A percentile compares a stretch with the other conserved stretches of the same genome.
Evolutionary conservation across 2,329 filamentous ascomycete genomes (phyloP).

Genomic region (Aureobasidium zeae): DNA sequence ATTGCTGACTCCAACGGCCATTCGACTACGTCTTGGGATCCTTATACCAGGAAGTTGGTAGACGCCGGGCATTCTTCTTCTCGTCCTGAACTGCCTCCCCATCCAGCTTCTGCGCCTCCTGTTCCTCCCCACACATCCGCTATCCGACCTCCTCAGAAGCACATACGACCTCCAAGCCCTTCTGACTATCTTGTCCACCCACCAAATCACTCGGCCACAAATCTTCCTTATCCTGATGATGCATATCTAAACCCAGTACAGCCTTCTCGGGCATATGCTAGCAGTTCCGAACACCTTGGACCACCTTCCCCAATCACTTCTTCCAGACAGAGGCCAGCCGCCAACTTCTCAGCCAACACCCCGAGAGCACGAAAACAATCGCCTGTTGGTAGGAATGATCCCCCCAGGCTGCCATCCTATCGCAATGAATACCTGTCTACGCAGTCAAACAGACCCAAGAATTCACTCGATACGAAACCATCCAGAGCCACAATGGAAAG

Average conservation of each 20-base stretch:
- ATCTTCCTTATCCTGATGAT: constrained; percentile 27
- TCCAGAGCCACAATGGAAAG: constrained; percentile 17
- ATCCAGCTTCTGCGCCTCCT: constrained; percentile 8
- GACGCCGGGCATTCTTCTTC: constrained; percentile 16
- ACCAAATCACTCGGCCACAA: constrained; percentile 15
- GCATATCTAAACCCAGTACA: constrained; percentile 20
- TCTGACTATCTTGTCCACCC: constrained; percentile 2
- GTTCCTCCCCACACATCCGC: constrained; percentile 5
- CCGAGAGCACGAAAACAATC: constrained; percentile 15
- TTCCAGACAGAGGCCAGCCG: not conserved
- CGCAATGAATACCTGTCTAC: constrained; percentile 42
- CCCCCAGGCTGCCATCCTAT: constrained; percentile 31
- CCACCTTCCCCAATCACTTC: constrained; percentile 12
- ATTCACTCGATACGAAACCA: constrained; percentile 22
- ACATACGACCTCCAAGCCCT: constrained; percentile 22
- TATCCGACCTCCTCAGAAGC: not conserved
- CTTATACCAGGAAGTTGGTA: constrained; percentile 27
- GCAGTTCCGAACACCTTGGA: constrained; percentile 12
- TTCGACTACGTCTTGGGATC: constrained; percentile 25
- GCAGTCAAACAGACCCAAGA: constrained; percentile 26
- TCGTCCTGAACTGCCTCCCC: not conserved
- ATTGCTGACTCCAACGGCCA: too few relatives aligned
- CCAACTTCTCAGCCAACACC: constrained; percentile 10
- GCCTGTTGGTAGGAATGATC: constrained; percentile 12
- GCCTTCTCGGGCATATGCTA: constrained; percentile 5